Conservation (phyloP, 306 rosid genomes). For the Lathyrus oleraceus region DNA sequence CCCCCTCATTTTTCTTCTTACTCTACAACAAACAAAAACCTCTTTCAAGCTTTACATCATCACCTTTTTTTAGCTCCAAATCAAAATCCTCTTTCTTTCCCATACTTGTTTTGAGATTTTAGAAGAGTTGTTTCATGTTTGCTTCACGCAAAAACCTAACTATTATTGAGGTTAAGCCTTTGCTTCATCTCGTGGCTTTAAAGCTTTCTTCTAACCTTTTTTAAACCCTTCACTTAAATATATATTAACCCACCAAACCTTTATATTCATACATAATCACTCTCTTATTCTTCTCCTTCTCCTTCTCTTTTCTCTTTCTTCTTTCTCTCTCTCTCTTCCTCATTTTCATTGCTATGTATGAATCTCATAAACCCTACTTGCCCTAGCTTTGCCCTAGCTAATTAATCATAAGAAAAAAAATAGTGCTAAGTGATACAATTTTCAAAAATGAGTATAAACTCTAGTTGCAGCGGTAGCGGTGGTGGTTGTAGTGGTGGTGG, state of each 20-base stretch:
- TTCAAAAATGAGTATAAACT: constrained; percentile 54
- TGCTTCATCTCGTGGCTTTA: constrained; percentile 92
- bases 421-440: neutral
- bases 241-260: constrained; percentile 56
- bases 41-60: constrained; percentile 45
- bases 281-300: neutral
- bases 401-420: neutral
- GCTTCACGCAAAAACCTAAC: constrained; percentile 96
- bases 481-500: neutral
- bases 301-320: too few species aligned
- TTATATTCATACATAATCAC: constrained; percentile 32
- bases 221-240: constrained; percentile 41
- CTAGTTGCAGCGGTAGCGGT: constrained; percentile 41
- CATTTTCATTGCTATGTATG: neutral
- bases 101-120: constrained; percentile 31
- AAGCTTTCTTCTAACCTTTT: constrained; percentile 53
- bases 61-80: constrained; percentile 21
- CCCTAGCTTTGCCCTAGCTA: neutral
- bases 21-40: constrained; percentile 37
- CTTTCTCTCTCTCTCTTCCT: neutral
- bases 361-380: constrained; percentile 27
- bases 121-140: constrained; percentile 71
- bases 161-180: constrained; percentile 60
- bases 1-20: neutral
- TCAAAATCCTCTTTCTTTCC: constrained; percentile 29